A percentile compares a stretch with the other conserved stretches of the same genome.
Evolutionary conservation across 2,329 filamentous ascomycete genomes (phyloP).

Genomic region (Trichothecium roseum): DNA sequence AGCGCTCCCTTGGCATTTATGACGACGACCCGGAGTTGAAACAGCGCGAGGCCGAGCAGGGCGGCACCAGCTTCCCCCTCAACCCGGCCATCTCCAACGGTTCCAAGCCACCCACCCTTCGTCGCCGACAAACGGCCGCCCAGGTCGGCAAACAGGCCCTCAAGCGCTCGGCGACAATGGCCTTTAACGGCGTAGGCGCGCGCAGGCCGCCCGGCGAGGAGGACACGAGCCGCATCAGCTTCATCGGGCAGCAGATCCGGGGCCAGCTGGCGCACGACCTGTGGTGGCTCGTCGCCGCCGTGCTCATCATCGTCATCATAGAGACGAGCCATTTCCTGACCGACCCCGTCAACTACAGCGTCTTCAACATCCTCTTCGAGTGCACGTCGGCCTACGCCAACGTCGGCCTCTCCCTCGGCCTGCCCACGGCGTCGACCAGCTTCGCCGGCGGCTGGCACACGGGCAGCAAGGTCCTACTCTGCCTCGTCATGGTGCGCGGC

Average conservation of each 20-base stretch:
- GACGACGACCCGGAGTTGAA: slow-evolving; percentile 17
- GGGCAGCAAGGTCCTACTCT: slow-evolving; percentile 47
- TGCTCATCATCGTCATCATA: slow-evolving; percentile 49
- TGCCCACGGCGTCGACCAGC: slow-evolving; percentile 41
- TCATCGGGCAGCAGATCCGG: slow-evolving; percentile 47
- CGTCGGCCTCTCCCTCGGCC: slow-evolving; percentile 49
- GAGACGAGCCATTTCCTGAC: slow-evolving; percentile 44
- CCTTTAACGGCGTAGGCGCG: slow-evolving; percentile 31
- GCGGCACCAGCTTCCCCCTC: slow-evolving; percentile 10
- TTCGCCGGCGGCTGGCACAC: slow-evolving; percentile 44
- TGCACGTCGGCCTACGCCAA: slow-evolving; percentile 48
- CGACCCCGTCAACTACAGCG: slow-evolving; percentile 41
- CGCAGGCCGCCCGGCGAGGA: slow-evolving; percentile 10
- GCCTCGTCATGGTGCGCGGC: slow-evolving; percentile 45
- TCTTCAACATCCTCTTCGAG: slow-evolving; percentile 52
- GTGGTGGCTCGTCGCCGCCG: slow-evolving; percentile 53
- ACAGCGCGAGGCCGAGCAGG: slow-evolving; percentile 9
- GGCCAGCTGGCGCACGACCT: slow-evolving; percentile 57
- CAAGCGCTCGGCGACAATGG: slow-evolving; percentile 22
- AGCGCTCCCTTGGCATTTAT: slow-evolving; percentile 54
- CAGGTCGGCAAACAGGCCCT: slow-evolving; percentile 21
- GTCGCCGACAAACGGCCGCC: slow-evolving; percentile 13
- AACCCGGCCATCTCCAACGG: slow-evolving; percentile 1
- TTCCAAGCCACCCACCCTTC: slow-evolving; percentile 9
- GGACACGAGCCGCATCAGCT: slow-evolving; percentile 29